A percentile compares a stretch with the other conserved stretches of the same genome.
These are phyloP conservation scores for Beauveria scarabaeidicola DNA, from an alignment of 2,329 filamentous ascomycete genomes.

Conservation along the genomic window DNA sequence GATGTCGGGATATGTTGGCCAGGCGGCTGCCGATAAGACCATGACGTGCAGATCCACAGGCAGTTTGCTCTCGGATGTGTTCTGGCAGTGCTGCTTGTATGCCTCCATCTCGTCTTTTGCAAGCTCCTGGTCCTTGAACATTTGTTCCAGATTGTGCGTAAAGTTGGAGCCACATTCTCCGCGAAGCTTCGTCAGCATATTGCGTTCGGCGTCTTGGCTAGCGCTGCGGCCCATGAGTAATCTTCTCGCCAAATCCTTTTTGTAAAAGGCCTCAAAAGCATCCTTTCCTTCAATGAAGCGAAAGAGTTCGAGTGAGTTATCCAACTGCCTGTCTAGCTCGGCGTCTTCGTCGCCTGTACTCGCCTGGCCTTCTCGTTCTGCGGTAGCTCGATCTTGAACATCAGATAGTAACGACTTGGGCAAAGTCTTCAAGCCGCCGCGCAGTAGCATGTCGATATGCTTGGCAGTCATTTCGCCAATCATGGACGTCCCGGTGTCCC, in stretches of 20 bases:
- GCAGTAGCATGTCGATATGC: conserved; percentile 82
- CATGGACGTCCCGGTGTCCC: conserved; percentile 80
- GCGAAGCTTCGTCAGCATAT: conserved; percentile 87
- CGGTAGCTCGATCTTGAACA: conserved; percentile 45
- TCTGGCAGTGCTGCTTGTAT: conserved; percentile 63
- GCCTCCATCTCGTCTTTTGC: conserved; percentile 87
- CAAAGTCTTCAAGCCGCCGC: conserved; percentile 78
- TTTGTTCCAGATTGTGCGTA: conserved; percentile 94
- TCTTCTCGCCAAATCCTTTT: conserved; percentile 85
- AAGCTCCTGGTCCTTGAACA: conserved; percentile 98
- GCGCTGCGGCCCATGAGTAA: conserved; percentile 88
- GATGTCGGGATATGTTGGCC: conserved; percentile 80
- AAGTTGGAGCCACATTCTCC: conserved; percentile 90
- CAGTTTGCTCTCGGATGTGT: conserved; percentile 38
- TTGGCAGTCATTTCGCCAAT: conserved; percentile 98
- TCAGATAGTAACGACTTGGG: conserved; percentile 60
- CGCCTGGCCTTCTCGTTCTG: conserved; percentile 54
- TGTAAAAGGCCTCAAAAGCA: conserved; percentile 98
- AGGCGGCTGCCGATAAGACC: conserved; percentile 83
- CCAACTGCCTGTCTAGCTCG: conserved; percentile 83
- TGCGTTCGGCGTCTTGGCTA: conserved; percentile 89
- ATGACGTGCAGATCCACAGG: conserved; percentile 65
- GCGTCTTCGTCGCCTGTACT: conserved; percentile 79
- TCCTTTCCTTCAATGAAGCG: conserved; percentile 96
- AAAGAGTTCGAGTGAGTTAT: conserved; percentile 89